phyloP scores from a whole-genome alignment of 495 filamentous ascomycete species.

The Aspergillus wentii region DNA sequence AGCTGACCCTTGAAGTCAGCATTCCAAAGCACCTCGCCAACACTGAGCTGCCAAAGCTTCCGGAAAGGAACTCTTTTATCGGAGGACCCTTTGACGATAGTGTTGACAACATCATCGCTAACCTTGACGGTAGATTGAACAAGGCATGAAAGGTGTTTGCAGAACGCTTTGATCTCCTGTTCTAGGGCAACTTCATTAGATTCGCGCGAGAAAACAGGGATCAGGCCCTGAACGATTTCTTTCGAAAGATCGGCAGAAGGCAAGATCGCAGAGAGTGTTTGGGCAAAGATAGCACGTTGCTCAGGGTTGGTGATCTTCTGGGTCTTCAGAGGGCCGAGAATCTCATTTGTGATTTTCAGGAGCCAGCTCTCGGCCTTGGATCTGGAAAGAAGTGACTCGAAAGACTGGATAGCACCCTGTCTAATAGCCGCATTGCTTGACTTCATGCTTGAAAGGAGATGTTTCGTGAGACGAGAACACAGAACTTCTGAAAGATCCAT shows the following conservation, averaged over 20 bases:
- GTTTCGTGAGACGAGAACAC: constrained; percentile 68
- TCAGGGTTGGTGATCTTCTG: constrained; percentile 77
- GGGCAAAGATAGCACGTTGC: constrained; percentile 72
- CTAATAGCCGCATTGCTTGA: constrained; percentile 77
- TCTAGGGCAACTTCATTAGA: constrained; percentile 76
- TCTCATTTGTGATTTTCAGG: constrained; percentile 65
- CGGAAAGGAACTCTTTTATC: constrained; percentile 79
- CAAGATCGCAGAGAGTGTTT: constrained; percentile 65
- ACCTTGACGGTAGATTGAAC: constrained; percentile 53
- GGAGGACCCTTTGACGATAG: constrained; percentile 71
- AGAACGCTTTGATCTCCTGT: constrained; percentile 67
- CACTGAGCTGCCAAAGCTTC: constrained; percentile 72
- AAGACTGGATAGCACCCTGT: constrained; percentile 67
- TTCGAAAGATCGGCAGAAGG: constrained; percentile 50
- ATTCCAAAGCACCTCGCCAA: constrained; percentile 69
- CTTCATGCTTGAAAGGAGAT: constrained; percentile 80
- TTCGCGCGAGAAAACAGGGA: constrained; percentile 66
- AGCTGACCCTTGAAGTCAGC: constrained; percentile 36
- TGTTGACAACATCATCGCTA: constrained; percentile 59
- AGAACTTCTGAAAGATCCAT: constrained; percentile 76
- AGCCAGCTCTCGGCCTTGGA: constrained; percentile 53
- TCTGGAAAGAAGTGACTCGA: constrained; percentile 54
- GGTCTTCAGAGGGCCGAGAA: constrained; percentile 70
- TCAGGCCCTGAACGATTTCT: constrained; percentile 62
- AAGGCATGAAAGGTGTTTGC: constrained; percentile 53